phyloP scores from a whole-genome alignment of 2,329 filamentous ascomycete genomes.

The Alternaria solani region DNA sequence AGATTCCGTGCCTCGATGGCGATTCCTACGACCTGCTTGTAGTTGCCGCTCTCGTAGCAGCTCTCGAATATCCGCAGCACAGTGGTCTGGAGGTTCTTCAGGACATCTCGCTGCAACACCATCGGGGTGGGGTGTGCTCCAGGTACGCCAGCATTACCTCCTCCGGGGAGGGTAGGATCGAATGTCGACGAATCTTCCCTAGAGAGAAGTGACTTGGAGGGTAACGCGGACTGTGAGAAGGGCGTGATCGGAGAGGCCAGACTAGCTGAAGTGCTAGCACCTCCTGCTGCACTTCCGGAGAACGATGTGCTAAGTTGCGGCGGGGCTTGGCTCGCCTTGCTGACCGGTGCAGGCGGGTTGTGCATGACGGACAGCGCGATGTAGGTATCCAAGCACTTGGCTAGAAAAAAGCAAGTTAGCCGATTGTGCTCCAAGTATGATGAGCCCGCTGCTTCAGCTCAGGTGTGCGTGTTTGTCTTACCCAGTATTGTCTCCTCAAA shows the following conservation, averaged over 20 bases:
- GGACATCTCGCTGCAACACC: slow-evolving; percentile 75
- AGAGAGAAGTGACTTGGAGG: slow-evolving; percentile 94
- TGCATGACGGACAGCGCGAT: slow-evolving; percentile 77
- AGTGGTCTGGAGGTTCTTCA: slow-evolving; percentile 80
- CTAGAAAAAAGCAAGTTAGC: slow-evolving; percentile 48
- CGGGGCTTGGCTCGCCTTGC: slow-evolving; percentile 60
- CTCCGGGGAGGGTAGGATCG: slow-evolving; percentile 64
- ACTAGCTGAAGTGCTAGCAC: slow-evolving; percentile 68
- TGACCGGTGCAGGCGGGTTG: slow-evolving; percentile 61
- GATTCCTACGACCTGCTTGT: slow-evolving; percentile 95
- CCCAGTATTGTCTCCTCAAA: slow-evolving; percentile 99
- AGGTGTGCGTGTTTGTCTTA: slow-evolving; percentile 47
- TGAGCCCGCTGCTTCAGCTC: not conserved
- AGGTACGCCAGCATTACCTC: slow-evolving; percentile 63
- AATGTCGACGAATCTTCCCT: slow-evolving; percentile 73
- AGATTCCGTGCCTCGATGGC: slow-evolving; percentile 94
- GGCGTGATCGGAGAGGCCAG: slow-evolving; percentile 90
- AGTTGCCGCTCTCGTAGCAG: slow-evolving; percentile 85
- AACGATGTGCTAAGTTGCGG: slow-evolving; percentile 85
- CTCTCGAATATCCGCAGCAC: slow-evolving; percentile 91
- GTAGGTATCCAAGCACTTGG: slow-evolving; percentile 97
- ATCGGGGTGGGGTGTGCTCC: slow-evolving; percentile 66
- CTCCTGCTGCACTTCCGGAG: slow-evolving; percentile 70
- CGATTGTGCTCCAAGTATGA: not conserved
- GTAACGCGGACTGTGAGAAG: slow-evolving; percentile 91